Evolutionary conservation across 768 basidiomycete species (phyloP).

Genomic region (Lentinula sp.): DNA sequence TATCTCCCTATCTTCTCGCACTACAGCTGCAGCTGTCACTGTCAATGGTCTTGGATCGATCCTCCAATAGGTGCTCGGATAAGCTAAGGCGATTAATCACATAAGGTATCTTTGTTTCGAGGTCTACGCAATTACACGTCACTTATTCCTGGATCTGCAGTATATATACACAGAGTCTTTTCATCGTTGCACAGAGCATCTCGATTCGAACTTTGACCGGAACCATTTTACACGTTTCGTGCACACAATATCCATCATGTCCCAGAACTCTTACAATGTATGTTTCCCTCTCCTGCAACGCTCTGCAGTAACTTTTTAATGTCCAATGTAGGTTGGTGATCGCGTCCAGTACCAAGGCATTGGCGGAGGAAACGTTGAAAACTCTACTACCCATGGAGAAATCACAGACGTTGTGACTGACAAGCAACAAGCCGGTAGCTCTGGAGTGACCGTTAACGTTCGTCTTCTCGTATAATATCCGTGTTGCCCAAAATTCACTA

Average conservation of each 20-base stretch:
- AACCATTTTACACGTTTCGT: background rate
- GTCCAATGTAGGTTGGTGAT: background rate
- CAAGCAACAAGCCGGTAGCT: background rate
- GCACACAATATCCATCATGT: background rate
- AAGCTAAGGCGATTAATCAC: no score
- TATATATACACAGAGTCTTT: background rate
- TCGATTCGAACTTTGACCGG: background rate
- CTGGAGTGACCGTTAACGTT: background rate
- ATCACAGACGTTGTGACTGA: background rate
- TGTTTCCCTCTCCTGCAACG: no score
- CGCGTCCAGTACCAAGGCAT: slow-evolving; percentile 1
- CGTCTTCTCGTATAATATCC: background rate
- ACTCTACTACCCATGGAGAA: slow-evolving; percentile 4
- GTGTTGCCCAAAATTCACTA: background rate
- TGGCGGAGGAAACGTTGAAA: slow-evolving; percentile 1
- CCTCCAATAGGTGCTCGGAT: no score
- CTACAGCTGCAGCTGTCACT: no score
- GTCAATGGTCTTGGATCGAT: no score
- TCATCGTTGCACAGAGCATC: background rate
- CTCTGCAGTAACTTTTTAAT: no score
- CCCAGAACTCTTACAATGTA: background rate
- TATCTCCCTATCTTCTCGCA: no score
- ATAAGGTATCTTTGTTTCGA: no score
- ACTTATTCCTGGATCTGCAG: background rate
- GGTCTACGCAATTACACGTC: background rate